These are phyloP conservation scores for Boletus patriciae DNA, from an alignment of 768 basidiomycete species.

Conservation along the genomic window DNA sequence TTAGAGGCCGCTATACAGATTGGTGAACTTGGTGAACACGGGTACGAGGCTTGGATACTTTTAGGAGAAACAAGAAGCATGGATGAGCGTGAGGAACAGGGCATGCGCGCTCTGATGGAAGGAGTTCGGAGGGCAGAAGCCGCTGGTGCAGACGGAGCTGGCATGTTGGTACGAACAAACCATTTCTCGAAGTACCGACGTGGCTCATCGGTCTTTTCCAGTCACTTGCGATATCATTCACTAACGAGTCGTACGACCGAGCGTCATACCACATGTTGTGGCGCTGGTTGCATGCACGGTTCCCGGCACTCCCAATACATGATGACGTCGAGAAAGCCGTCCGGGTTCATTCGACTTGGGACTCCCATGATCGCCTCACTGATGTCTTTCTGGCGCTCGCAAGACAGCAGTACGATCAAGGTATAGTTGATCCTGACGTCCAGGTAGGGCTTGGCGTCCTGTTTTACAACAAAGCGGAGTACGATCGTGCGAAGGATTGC, in stretches of 20 bases:
- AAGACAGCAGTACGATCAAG: conserved; percentile 72
- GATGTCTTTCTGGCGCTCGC: conserved; percentile 84
- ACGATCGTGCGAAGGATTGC: conserved; percentile 89
- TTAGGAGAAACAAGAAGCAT: conserved; percentile 87
- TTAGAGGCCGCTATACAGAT: conserved; percentile 89
- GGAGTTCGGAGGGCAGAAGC: conserved; percentile 68
- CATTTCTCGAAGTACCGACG: not conserved
- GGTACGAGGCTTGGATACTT: conserved; percentile 90
- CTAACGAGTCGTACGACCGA: conserved; percentile 89
- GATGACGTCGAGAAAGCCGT: conserved; percentile 57
- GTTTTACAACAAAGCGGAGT: conserved; percentile 86
- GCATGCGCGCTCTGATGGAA: conserved; percentile 75
- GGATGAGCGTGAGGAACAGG: conserved; percentile 85
- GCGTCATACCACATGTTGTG: conserved; percentile 84
- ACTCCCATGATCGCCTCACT: conserved; percentile 74
- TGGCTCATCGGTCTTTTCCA: conserved; percentile 33
- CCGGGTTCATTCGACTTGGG: conserved; percentile 68
- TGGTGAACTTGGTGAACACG: conserved; percentile 75
- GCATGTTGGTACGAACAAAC: conserved; percentile 63
- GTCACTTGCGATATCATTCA: conserved; percentile 95
- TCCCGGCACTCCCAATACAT: conserved; percentile 54
- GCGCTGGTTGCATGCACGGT: conserved; percentile 75
- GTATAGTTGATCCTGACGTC: conserved; percentile 80
- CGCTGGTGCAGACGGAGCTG: conserved; percentile 60
- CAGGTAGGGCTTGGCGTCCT: conserved; percentile 92